Base-by-base conservation (phyloP, 768 basidiomycete genomes). In the Erythrobasidium yunnanense region DNA sequence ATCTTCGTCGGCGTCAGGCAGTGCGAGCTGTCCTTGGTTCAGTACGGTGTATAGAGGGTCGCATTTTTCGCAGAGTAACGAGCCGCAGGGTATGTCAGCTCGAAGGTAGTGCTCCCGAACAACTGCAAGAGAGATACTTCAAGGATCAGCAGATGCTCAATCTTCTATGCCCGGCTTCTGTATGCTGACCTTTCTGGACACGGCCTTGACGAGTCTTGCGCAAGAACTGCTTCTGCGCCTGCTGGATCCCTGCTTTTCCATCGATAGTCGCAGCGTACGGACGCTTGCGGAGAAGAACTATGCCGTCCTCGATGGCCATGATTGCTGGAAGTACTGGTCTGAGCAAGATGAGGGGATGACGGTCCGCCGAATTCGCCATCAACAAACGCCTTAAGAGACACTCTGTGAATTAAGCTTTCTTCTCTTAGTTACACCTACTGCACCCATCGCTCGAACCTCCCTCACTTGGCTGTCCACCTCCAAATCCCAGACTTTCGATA, bases 121-220 rank as follows among this genome's bases (percentile, higher is more conserved):
- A 66, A 96, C 95, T 30, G 4, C 30, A 58, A 22, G 34, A 11
- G 0, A 20, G 2, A 5, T 20, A 33, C 33, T 22, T 55, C 54
- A 55, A 15, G 22, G 5, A 2, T 42, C 27, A 57, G 23, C 35
- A 33, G 4, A n/a, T 42, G 38, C n/a, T 11, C 38, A 42, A 42
- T n/a, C n/a, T 42, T 11, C 11, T 42, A 42, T 42, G 38, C 22
- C 23, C 11, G 20, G 20, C 15, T 18, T 5, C n/a, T n/a, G n/a
- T n/a, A n/a, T 33, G 66, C 80, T 47, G 52, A 90, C 92, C 87
- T 80, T 92, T 95, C 73, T 92, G 83, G 20, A 99, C 89, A 73
- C 91, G 92, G 17, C 95, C 95, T 71, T 83, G 79, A 0, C 88
- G 87, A 0, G 95, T 96, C 78, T 97, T 97, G 77, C 89, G 93